These are phyloP conservation scores for Musa troglodytarum DNA, from an alignment of 176 grass and related monocot genomes.

Conservation along the genomic window DNA sequence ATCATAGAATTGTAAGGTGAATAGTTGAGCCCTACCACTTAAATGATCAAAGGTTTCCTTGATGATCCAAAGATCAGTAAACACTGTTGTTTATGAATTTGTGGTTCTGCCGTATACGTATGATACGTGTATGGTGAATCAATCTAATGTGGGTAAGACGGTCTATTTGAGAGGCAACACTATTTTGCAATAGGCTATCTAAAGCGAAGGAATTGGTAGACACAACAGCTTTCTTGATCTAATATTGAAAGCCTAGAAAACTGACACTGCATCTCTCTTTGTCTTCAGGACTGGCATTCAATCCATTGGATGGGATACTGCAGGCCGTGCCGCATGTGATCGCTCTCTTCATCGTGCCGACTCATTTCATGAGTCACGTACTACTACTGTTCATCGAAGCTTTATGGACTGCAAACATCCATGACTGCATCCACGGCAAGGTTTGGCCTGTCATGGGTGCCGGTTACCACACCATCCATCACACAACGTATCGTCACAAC, in stretches of 20 bases:
- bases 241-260: not conserved
- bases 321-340: conserved; percentile 70
- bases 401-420: conserved; percentile 83
- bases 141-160: too few relatives aligned
- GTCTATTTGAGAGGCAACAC: too few relatives aligned
- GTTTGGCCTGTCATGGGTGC: conserved; percentile 89
- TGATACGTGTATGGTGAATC: too few relatives aligned
- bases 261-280: not conserved
- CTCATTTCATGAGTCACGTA: conserved; percentile 56
- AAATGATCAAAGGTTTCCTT: too few relatives aligned
- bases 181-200: too few relatives aligned
- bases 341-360: conserved; percentile 48
- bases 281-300: conserved; percentile 58
- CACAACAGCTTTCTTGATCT: not conserved
- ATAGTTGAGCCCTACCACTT: too few relatives aligned
- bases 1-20: too few relatives aligned
- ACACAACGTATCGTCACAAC: conserved; percentile 85
- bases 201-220: not conserved
- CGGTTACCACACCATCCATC: conserved; percentile 90
- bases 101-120: too few relatives aligned
- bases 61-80: too few relatives aligned
- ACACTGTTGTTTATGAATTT: too few relatives aligned
- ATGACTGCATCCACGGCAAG: conserved; percentile 88
- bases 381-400: conserved; percentile 52
- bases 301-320: conserved; percentile 84